Conservation (phyloP, 2,329 filamentous ascomycete genomes). For the Diplocarpon rosae region DNA sequence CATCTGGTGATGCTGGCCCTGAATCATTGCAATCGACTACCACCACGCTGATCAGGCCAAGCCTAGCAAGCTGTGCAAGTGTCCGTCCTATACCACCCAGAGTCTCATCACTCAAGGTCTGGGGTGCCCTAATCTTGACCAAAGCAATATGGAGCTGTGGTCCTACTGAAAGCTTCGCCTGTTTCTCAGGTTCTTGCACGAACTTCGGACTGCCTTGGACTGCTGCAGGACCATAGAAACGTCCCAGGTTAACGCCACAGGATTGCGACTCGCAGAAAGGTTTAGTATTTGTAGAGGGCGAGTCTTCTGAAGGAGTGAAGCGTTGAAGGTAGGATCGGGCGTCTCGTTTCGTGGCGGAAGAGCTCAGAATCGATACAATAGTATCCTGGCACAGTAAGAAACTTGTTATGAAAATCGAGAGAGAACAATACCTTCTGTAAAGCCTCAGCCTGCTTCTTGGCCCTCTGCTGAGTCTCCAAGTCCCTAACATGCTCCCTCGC, state of each 20-base stretch:
- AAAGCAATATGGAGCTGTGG: slow-evolving; percentile 63
- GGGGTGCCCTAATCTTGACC: slow-evolving; percentile 69
- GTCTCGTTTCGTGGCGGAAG: slow-evolving; percentile 85
- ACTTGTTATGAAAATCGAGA: not conserved
- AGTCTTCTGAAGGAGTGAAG: slow-evolving; percentile 44
- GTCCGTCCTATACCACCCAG: slow-evolving; percentile 72
- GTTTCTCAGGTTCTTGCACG: slow-evolving; percentile 35
- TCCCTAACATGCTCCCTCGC: slow-evolving; percentile 23
- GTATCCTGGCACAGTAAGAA: slow-evolving; percentile 54
- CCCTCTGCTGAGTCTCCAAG: slow-evolving; percentile 26
- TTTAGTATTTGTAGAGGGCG: slow-evolving; percentile 12
- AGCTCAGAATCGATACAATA: slow-evolving; percentile 74
- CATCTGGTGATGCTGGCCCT: slow-evolving; percentile 9
- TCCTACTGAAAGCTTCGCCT: slow-evolving; percentile 3
- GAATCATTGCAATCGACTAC: slow-evolving; percentile 60
- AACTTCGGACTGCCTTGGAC: slow-evolving; percentile 51
- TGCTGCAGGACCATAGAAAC: slow-evolving; percentile 47
- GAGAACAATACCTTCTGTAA: slow-evolving; percentile 35
- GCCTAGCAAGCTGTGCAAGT: slow-evolving; percentile 66
- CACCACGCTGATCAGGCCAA: slow-evolving; percentile 74
- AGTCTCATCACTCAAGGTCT: slow-evolving; percentile 56
- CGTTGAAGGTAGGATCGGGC: slow-evolving; percentile 85
- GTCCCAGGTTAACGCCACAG: slow-evolving; percentile 47
- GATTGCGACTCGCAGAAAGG: not conserved
- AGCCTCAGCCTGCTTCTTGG: slow-evolving; percentile 37